A percentile compares a stretch with the other conserved stretches of the same genome.
Evolutionary conservation across 2,329 filamentous ascomycete species (phyloP).

Genomic region (Teratosphaeria zuluensis): DNA sequence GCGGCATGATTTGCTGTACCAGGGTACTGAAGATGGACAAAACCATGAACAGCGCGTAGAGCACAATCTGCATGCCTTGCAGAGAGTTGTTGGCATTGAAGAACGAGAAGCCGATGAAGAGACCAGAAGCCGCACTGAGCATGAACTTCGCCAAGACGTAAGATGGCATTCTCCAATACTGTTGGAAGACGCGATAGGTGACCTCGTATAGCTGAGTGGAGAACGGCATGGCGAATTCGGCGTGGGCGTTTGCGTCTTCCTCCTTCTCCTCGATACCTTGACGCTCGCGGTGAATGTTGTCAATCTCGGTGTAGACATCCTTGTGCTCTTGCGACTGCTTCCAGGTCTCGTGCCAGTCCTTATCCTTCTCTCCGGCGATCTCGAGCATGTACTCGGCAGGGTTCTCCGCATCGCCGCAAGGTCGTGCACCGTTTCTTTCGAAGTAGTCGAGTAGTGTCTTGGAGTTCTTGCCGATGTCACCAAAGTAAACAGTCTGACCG

Average conservation of each 20-base stretch:
- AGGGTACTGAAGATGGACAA: conserved; percentile 30
- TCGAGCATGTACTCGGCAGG: conserved; percentile 70
- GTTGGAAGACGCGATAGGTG: conserved; percentile 34
- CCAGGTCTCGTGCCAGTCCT: conserved; percentile 36
- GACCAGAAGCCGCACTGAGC: conserved; percentile 40
- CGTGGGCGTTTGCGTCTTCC: conserved; percentile 25
- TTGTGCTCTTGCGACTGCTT: conserved; percentile 21
- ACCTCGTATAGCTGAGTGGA: conserved; percentile 27
- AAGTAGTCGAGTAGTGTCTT: conserved; percentile 43
- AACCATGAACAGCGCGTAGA: conserved; percentile 44
- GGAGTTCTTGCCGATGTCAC: conserved; percentile 36
- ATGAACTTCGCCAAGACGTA: conserved; percentile 50
- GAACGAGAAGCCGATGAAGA: conserved; percentile 41
- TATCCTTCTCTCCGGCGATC: conserved; percentile 28
- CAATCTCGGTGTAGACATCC: conserved; percentile 29
- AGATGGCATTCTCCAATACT: conserved; percentile 35
- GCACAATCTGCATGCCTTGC: conserved; percentile 36
- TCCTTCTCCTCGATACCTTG: conserved; percentile 19
- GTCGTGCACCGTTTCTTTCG: conserved; percentile 51
- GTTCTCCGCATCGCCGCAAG: conserved; percentile 50
- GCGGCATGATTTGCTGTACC: conserved; percentile 50
- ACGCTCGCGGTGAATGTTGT: conserved; percentile 30
- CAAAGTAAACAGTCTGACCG: conserved; percentile 39
- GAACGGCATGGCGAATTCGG: conserved; percentile 37
- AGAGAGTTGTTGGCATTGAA: conserved; percentile 27